Evolutionary conservation across 2,329 filamentous ascomycete species (phyloP).

Genomic region (Xylariaceae sp.): DNA sequence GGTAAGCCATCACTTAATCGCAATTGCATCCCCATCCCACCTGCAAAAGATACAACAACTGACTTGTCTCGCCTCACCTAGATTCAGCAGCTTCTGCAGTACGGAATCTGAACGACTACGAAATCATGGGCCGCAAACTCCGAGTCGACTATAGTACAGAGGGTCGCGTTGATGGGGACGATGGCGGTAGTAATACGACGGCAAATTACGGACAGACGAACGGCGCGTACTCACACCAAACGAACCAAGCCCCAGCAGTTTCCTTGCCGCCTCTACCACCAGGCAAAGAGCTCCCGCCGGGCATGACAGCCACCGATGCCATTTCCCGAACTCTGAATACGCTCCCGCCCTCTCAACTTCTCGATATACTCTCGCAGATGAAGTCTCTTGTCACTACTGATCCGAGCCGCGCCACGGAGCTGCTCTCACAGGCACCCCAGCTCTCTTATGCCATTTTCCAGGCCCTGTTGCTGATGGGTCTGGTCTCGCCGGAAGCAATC

Average conservation of each 20-base stretch:
- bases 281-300: constrained; percentile 76
- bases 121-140: constrained; percentile 90
- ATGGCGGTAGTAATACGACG: constrained; percentile 28
- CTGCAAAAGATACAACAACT: too few species aligned
- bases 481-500: constrained; percentile 81
- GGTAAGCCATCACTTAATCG: constrained; percentile 53
- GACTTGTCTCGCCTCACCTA: constrained; percentile 25
- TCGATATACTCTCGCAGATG: constrained; percentile 92
- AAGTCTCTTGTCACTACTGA: constrained; percentile 81
- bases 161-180: constrained; percentile 66
- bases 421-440: constrained; percentile 84
- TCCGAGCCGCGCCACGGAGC: constrained; percentile 75
- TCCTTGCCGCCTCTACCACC: constrained; percentile 75
- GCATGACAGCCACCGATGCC: constrained; percentile 78
- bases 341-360: constrained; percentile 78
- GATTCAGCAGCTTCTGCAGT: constrained; percentile 87
- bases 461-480: constrained; percentile 83
- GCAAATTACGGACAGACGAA: constrained; percentile 22
- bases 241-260: constrained; percentile 35
- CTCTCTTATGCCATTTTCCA: constrained; percentile 94
- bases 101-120: constrained; percentile 89
- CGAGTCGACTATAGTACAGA: constrained; percentile 96
- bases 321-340: constrained; percentile 88
- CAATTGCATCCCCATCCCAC: too few species aligned
- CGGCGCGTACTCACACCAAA: constrained; percentile 27